Evolutionary conservation across 345 rosid genomes (phyloP).

Genomic region (Nephelium lappaceum): DNA sequence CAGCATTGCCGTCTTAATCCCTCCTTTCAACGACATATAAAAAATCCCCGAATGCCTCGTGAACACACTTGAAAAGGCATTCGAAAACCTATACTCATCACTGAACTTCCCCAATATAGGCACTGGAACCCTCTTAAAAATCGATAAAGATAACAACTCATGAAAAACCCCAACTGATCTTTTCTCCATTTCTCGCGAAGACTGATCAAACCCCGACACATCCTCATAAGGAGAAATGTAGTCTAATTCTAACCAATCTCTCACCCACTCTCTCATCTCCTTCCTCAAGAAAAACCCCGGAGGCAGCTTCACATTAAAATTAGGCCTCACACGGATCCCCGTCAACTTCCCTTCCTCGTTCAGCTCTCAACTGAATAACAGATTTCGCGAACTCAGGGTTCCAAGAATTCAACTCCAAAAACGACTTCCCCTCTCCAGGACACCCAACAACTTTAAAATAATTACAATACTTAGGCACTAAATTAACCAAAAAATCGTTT

Average conservation of each 20-base stretch:
- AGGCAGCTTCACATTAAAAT: constrained; percentile 68
- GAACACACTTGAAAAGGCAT: constrained; percentile 70
- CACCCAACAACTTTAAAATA: constrained; percentile 59
- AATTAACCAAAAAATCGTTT: constrained; percentile 60
- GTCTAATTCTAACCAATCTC: constrained; percentile 88
- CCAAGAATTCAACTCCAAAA: constrained; percentile 67
- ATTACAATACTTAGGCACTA: constrained; percentile 67
- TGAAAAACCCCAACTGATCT: constrained; percentile 80
- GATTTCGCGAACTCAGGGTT: constrained; percentile 70
- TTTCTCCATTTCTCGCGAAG: constrained; percentile 87
- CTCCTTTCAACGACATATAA: constrained; percentile 86
- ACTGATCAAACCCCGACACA: constrained; percentile 64
- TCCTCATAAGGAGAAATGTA: constrained; percentile 80
- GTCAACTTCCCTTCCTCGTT: constrained; percentile 51
- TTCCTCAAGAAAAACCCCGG: constrained; percentile 67
- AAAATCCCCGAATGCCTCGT: constrained; percentile 91
- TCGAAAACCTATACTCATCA: constrained; percentile 76
- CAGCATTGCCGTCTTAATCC: constrained; percentile 75
- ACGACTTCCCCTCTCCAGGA: constrained; percentile 64
- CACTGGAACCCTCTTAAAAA: constrained; percentile 80
- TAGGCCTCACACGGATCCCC: constrained; percentile 66
- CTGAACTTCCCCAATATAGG: constrained; percentile 81
- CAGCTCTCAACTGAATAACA: constrained; percentile 59
- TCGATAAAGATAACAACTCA: constrained; percentile 77
- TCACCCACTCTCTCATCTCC: constrained; percentile 94